Conservation (phyloP, 805 yeast species). For the Candida odintsovae region DNA sequence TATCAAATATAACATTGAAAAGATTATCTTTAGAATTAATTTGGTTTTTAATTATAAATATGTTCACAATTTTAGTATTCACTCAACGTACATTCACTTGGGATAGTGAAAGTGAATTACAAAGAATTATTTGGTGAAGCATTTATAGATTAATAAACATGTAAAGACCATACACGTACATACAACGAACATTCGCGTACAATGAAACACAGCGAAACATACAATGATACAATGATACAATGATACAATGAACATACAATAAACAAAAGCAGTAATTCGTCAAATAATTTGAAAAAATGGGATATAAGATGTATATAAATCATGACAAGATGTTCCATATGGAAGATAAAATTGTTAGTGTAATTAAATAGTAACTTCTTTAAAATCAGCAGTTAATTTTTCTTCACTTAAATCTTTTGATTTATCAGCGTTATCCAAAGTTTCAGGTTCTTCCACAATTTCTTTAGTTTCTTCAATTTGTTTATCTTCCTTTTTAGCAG, state of each 20-base stretch:
- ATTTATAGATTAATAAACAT: neutral
- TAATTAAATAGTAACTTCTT: slow-evolving; percentile 16
- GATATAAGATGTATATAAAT: neutral
- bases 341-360: neutral
- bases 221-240: too few species aligned
- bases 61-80: slow-evolving; percentile 49
- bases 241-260: too few species aligned
- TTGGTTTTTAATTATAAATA: slow-evolving; percentile 58
- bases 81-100: slow-evolving; percentile 59
- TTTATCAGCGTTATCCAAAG: slow-evolving; percentile 1
- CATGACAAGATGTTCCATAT: neutral
- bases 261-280: neutral
- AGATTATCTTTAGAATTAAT: slow-evolving; percentile 48
- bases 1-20: slow-evolving; percentile 18
- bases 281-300: neutral
- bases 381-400: slow-evolving; percentile 14
- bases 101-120: slow-evolving; percentile 53
- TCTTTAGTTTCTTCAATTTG: slow-evolving; percentile 1
- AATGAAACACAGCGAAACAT: too few species aligned
- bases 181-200: too few species aligned
- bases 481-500: slow-evolving; percentile 9
- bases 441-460: slow-evolving; percentile 1
- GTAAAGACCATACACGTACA: too few species aligned
- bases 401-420: slow-evolving; percentile 8
- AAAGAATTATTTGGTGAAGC: slow-evolving; percentile 83